These are phyloP conservation scores for Lasiosphaeria ovina DNA, from an alignment of 495 filamentous ascomycete species.

Conservation along the genomic window DNA sequence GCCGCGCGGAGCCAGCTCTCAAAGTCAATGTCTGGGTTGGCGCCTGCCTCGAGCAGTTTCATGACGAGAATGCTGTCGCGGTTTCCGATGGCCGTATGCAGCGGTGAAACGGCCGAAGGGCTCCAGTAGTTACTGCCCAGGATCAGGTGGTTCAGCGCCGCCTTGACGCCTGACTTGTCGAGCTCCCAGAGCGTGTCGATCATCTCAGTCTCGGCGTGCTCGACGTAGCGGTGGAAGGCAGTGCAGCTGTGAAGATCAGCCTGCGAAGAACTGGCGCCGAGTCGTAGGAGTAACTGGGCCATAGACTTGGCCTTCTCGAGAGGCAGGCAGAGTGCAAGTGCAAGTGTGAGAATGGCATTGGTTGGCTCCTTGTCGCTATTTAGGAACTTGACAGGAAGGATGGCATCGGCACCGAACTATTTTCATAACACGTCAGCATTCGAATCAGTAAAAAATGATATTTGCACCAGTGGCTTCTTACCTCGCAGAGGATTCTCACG, in stretches of 20 bases:
- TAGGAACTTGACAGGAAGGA: conserved; percentile 66
- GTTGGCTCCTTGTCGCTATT: conserved; percentile 45
- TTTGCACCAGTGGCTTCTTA: conserved; percentile 12
- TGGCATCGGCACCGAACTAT: conserved; percentile 69
- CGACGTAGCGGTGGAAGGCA: conserved; percentile 57
- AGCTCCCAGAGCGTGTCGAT: conserved; percentile 56
- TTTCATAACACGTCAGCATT: conserved; percentile 8
- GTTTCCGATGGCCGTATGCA: conserved; percentile 34
- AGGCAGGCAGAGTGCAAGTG: conserved; percentile 57
- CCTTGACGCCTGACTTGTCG: conserved; percentile 59
- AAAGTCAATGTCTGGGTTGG: conserved; percentile 39
- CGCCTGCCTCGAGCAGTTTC: conserved; percentile 43
- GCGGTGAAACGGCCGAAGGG: conserved; percentile 30
- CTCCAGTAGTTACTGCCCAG: conserved; percentile 22
- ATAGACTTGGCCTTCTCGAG: conserved; percentile 59
- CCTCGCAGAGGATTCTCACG: conserved; percentile 64
- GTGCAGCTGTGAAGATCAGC: conserved; percentile 60
- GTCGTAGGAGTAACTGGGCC: conserved; percentile 58
- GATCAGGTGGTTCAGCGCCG: conserved; percentile 62
- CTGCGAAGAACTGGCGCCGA: conserved; percentile 72
- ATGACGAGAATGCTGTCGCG: conserved; percentile 36
- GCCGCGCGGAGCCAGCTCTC: conserved; percentile 40
- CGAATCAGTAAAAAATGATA: neutral
- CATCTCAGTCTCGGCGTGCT: conserved; percentile 43
- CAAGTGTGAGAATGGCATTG: conserved; percentile 62